Evolutionary conservation across 2,329 filamentous ascomycete species (phyloP), one percentile per base, ranked within the genome.

Genomic region (Aspergillus pseudonomiae): DNA sequence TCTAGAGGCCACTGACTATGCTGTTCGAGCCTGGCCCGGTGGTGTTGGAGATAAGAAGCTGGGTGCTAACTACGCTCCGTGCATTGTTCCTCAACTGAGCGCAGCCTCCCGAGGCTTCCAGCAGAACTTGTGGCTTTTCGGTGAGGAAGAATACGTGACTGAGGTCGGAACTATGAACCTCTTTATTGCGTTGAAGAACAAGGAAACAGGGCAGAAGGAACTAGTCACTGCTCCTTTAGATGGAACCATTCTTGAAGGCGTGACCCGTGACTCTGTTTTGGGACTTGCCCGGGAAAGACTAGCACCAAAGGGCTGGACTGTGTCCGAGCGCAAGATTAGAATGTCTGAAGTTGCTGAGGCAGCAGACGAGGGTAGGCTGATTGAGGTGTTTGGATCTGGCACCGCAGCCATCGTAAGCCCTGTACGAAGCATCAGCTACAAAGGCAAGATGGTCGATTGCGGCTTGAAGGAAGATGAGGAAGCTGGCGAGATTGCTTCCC

Each of bases 141-240:
- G 94, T 50, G 90, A 96, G 75, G 93, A 98, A 79, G 93, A 98
- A 78, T 97, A 90, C 74, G 90, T 98, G 63, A 99, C 95, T 54
- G 95, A 99, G 81, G 95, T 97, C 62, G 95, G 95, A 74, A 98
- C 95, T 63, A 99, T 99, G 95, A 99, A 99, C 82, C 89, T 99
- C 77, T 99, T 98, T 74, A 90, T 91, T 36, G 94, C 91, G 48
- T 81, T 98, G 71, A 89, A 88, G 81, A 89, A 96, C 83, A 92
- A 91, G 84, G 85, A 91, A 78, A 95, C 93, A 14, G 95, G 94
- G 9, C 87, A 94, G 81, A 94, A 94, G 75, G 94, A 97, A 83
- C 87, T 99, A 59, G 79, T 97, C 73, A 99, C 95, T n/a, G 93
- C 94, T 43, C 95, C 95, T 28, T 86, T 99, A 16, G 95, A 99